Base-by-base conservation (phyloP, 2,329 filamentous ascomycete species). In the Penicillium rolfsii region DNA sequence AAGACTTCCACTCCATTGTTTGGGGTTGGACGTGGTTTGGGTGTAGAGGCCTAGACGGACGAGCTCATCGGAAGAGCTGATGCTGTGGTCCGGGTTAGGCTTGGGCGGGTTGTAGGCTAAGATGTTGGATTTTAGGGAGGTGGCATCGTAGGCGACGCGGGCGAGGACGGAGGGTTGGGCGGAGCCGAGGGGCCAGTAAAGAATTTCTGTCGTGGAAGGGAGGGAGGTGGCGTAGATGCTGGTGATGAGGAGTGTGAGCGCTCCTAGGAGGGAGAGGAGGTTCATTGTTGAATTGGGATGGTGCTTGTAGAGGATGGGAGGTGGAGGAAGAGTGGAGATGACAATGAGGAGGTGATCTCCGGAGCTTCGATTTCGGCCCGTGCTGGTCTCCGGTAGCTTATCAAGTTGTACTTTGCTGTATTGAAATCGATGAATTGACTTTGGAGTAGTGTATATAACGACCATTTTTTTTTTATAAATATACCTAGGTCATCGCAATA, bases 21-120 rank as follows among this genome's bases (percentile, higher is more conserved):
- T 76, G 16, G 70, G 52, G 48, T 72, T 73, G 28, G 70, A 64
- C 1, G 70, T 60, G 1, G 71, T 73, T 22, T 65, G 65, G 41
- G 68, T 84, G 67, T 79, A 82, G 36, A 85, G 80, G 61, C 83
- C 84, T 6, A 86, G 76, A 41, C 83, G 81, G 49, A 85, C 75
- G 64, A 86, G 82, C 69, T 81, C 79, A 57, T 81, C 76, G 66
- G 58, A 43, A 52, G 67, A 52, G 60, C 30, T 33, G 19, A 22
- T 1, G 19, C 19, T 22, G 19, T 22, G 19, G 30, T 33, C 30
- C 30, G 30, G 30, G 30, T 64, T 36, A 57, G 62, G 33, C 54
- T 60, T 62, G 7, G 78, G 77, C 35, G 77, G 76, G 4, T 74
- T 72, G 67, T 78, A 81, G 19, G 77, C 75, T 11, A 75, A 61